A percentile compares a stretch with the other conserved stretches of the same genome.
phyloP scores from a whole-genome alignment of 441 rosid species.

The Isatis lusitanica region DNA sequence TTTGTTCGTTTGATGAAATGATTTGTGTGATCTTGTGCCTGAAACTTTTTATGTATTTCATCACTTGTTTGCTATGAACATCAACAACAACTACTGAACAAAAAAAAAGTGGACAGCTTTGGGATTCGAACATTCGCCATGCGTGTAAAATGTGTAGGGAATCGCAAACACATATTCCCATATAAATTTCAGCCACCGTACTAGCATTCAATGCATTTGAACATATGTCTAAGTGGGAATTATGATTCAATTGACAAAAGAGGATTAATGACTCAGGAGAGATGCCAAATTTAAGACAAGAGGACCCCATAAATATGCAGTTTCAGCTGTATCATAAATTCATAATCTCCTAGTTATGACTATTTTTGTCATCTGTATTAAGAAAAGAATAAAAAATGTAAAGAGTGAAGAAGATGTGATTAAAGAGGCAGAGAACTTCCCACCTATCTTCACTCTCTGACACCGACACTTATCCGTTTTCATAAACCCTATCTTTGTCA shows the following conservation, averaged over 20 bases:
- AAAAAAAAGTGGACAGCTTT: neutral
- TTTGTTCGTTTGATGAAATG: neutral
- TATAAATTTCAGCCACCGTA: neutral
- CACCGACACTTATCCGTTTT: conserved; percentile 25
- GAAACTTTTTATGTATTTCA: neutral
- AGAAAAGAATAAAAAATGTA: neutral
- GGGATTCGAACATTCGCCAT: neutral
- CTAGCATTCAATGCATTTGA: neutral
- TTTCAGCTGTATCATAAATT: conserved; percentile 13
- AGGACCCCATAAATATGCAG: neutral
- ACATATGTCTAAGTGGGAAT: neutral
- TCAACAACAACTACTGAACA: neutral
- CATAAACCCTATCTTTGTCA: neutral
- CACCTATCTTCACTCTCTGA: conserved; percentile 15
- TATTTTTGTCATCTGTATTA: neutral
- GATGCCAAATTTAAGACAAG: neutral
- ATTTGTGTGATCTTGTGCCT: neutral
- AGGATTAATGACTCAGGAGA: neutral
- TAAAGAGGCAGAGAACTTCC: conserved; percentile 28
- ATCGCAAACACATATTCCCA: too few relatives aligned
- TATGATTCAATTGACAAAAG: neutral
- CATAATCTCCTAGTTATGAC: conserved; percentile 16
- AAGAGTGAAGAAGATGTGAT: neutral
- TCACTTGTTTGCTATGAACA: conserved; percentile 6
- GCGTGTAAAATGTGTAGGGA: too few relatives aligned